Evolutionary conservation across 1,284 basidiomycete species (phyloP).

Genomic region (Pterulicium gracile): DNA sequence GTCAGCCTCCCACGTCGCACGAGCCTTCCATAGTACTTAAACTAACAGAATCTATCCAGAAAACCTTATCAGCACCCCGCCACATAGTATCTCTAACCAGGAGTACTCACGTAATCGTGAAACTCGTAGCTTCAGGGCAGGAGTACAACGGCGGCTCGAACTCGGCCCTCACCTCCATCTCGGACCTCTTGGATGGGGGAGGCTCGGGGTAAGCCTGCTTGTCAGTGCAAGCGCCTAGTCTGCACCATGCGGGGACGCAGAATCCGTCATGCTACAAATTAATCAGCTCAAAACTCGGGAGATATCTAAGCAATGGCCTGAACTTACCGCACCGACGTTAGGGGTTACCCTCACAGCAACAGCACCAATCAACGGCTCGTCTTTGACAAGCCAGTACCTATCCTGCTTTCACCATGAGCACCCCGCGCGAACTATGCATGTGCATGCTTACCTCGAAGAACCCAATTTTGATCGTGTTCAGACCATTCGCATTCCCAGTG

Average conservation of each 20-base stretch:
- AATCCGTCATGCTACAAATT: background rate
- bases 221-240: background rate
- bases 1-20: too few species aligned
- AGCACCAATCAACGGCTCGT: background rate
- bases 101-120: background rate
- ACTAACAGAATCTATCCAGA: too few species aligned
- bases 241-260: background rate
- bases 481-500: background rate
- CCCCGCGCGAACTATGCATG: too few species aligned
- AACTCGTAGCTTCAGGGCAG: background rate
- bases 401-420: background rate
- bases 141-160: background rate
- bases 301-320: too few species aligned
- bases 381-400: background rate
- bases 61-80: too few species aligned
- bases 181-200: background rate
- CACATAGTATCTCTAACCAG: too few species aligned
- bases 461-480: background rate
- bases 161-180: background rate
- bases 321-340: background rate
- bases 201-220: background rate
- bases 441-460: background rate
- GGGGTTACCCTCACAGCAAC: background rate
- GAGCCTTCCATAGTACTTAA: too few species aligned
- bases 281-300: too few species aligned